Percentiles rank a stretch among this genome's conserved stretches.
Conservation (phyloP, 2,329 filamentous ascomycete genomes). For the Westerdykella aurantiaca region DNA sequence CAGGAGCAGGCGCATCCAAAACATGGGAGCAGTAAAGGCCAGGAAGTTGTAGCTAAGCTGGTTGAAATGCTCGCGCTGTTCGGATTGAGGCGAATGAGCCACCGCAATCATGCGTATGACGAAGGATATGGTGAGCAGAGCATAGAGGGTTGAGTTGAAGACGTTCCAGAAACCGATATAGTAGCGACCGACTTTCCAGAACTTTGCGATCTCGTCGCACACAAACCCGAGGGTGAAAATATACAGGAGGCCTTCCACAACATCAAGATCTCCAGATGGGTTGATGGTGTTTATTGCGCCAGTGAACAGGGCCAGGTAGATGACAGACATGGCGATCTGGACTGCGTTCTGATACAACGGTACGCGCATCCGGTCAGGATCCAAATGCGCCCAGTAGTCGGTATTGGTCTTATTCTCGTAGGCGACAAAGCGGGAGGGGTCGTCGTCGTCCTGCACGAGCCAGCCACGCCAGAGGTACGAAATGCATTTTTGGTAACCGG, state of each 20-base stretch:
- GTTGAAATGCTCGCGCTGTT: slow-evolving; percentile 60
- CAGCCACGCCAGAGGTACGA: slow-evolving; percentile 90
- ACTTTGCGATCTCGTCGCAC: slow-evolving; percentile 78
- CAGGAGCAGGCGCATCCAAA: slow-evolving; percentile 87
- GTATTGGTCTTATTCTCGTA: slow-evolving; percentile 78
- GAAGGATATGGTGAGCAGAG: slow-evolving; percentile 71
- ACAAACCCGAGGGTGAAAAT: slow-evolving; percentile 88
- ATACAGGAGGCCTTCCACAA: slow-evolving; percentile 79
- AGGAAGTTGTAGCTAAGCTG: slow-evolving; percentile 87
- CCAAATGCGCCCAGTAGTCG: slow-evolving; percentile 73
- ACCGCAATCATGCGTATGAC: slow-evolving; percentile 73
- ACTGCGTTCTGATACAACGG: slow-evolving; percentile 89
- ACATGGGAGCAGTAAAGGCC: slow-evolving; percentile 90
- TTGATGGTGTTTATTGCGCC: slow-evolving; percentile 93
- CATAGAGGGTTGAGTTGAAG: slow-evolving; percentile 82
- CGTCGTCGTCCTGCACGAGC: slow-evolving; percentile 91
- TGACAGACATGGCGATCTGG: slow-evolving; percentile 75
- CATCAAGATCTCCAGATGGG: slow-evolving; percentile 71
- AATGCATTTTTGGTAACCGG: slow-evolving; percentile 94
- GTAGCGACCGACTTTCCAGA: slow-evolving; percentile 88
- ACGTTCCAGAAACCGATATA: slow-evolving; percentile 97
- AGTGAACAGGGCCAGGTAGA: slow-evolving; percentile 83
- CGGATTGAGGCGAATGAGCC: slow-evolving; percentile 49
- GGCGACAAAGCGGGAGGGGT: slow-evolving; percentile 82
- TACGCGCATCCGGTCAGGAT: slow-evolving; percentile 89